Percentiles rank a stretch among this genome's conserved stretches.
Evolutionary conservation across 768 basidiomycete species (phyloP).

Genomic region (Lyophyllum atratum): DNA sequence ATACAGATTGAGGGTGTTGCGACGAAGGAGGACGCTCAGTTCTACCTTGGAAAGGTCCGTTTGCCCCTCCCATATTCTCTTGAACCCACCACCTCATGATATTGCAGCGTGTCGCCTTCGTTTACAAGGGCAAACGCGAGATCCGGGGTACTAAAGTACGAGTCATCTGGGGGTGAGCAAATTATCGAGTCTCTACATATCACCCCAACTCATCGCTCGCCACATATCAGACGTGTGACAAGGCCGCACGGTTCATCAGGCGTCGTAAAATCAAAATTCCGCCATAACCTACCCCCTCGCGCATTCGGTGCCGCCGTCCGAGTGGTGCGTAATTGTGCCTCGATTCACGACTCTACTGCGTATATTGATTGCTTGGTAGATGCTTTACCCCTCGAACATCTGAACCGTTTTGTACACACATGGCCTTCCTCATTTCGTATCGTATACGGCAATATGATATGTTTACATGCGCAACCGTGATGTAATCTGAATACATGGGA

Average conservation of each 20-base stretch:
- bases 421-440: slow-evolving; percentile 35
- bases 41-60: slow-evolving; percentile 97
- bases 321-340: slow-evolving; percentile 59
- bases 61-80: neutral
- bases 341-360: slow-evolving; percentile 1
- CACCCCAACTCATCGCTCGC: neutral
- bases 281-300: slow-evolving; percentile 91
- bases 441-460: slow-evolving; percentile 52
- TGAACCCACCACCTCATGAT: neutral
- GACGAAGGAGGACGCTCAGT: slow-evolving; percentile 91
- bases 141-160: slow-evolving; percentile 94
- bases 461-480: slow-evolving; percentile 32
- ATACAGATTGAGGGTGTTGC: slow-evolving; percentile 97
- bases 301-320: slow-evolving; percentile 92
- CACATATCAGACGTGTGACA: slow-evolving; percentile 71
- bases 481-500: neutral
- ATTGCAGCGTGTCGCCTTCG: slow-evolving; percentile 88
- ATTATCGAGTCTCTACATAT: neutral
- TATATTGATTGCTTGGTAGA: slow-evolving; percentile 43
- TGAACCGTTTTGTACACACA: slow-evolving; percentile 46
- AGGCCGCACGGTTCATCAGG: slow-evolving; percentile 94
- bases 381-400: slow-evolving; percentile 91
- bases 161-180: slow-evolving; percentile 94
- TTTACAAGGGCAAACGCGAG: slow-evolving; percentile 96
- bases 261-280: slow-evolving; percentile 97